Conservation (phyloP, 106 monocot genomes). For the Allium cepa region DNA sequence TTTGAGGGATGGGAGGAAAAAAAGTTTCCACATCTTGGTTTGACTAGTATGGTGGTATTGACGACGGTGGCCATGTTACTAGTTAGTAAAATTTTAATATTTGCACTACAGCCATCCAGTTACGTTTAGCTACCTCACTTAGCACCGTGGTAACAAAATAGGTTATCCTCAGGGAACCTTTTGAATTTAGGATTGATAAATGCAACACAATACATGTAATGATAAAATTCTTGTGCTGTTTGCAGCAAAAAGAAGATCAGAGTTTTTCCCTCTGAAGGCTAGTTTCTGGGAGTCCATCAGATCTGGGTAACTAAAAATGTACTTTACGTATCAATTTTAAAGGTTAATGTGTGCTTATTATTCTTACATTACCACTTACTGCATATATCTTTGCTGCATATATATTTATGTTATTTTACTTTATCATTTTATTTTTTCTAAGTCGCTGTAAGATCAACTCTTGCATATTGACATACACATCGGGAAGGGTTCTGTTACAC, state of each 20-base stretch:
- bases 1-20: no score
- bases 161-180: no score
- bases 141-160: no score
- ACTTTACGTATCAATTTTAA: slow-evolving; percentile 8
- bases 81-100: background rate
- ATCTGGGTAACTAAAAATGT: slow-evolving; percentile 63
- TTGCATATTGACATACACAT: no score
- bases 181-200: background rate
- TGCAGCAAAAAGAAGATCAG: slow-evolving; percentile 38
- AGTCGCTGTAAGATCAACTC: background rate
- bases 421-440: background rate
- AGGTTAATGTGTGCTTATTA: background rate
- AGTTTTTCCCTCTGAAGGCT: slow-evolving; percentile 42
- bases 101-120: background rate
- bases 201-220: no score
- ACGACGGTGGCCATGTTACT: background rate
- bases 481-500: no score
- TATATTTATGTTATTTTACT: background rate
- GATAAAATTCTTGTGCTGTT: slow-evolving; percentile 11
- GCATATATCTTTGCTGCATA: background rate
- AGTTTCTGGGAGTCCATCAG: slow-evolving; percentile 82
- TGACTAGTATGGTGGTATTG: background rate
- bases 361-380: background rate
- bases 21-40: background rate
- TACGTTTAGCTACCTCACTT: background rate